These are phyloP conservation scores for Brassica hybrid DNA, from an alignment of 441 rosid species.

Conservation along the genomic window DNA sequence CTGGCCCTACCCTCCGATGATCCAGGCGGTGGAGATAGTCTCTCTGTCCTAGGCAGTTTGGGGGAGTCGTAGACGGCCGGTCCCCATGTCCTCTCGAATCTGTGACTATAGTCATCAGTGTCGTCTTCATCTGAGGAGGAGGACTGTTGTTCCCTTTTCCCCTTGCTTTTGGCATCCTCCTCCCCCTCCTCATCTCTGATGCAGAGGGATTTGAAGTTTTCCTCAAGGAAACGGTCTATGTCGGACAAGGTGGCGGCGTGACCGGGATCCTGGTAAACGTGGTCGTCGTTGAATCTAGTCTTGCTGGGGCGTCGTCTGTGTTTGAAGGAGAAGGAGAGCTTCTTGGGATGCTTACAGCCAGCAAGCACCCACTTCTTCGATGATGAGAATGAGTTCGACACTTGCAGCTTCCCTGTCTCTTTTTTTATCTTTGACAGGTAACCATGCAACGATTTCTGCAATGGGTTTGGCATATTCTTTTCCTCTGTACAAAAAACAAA, in stretches of 20 bases:
- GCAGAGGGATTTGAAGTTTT: conserved; percentile 85
- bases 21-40: conserved; percentile 44
- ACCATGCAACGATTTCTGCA: conserved; percentile 63
- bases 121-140: conserved; percentile 2
- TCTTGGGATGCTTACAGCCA: conserved; percentile 68
- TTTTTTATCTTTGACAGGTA: conserved; percentile 68
- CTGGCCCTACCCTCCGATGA: conserved; percentile 35
- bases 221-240: conserved; percentile 75
- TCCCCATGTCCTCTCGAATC: conserved; percentile 41
- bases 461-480: conserved; percentile 53
- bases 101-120: conserved; percentile 25
- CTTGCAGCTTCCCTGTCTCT: conserved; percentile 45
- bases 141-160: not conserved
- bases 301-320: conserved; percentile 32
- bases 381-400: conserved; percentile 41
- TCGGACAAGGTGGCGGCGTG: conserved; percentile 74
- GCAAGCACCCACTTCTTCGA: conserved; percentile 57
- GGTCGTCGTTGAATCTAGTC: conserved; percentile 13
- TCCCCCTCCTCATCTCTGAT: conserved; percentile 27
- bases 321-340: conserved; percentile 57
- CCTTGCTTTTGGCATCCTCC: conserved; percentile 13
- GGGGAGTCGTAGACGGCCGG: conserved; percentile 56
- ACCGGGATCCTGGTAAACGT: conserved; percentile 6
- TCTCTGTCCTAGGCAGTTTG: conserved; percentile 43
- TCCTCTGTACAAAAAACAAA: not conserved